phyloP scores from a whole-genome alignment of 192 early-diverging fungal genomes.

The Backusella australiensis region DNA sequence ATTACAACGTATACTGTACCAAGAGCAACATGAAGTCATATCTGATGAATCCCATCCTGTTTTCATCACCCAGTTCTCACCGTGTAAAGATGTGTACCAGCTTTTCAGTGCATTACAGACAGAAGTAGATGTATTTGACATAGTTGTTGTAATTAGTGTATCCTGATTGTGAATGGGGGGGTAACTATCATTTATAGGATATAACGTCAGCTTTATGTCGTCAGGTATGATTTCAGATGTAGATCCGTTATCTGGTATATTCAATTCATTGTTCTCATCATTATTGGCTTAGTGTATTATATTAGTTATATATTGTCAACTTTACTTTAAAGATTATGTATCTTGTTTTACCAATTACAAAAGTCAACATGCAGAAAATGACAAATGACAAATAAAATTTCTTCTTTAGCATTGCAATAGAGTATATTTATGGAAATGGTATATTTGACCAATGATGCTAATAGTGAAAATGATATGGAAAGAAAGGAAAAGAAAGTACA shows the following conservation, averaged over 20 bases:
- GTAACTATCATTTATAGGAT: neutral
- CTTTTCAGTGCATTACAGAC: slow-evolving; percentile 23
- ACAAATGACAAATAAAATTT: neutral
- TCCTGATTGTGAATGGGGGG: neutral
- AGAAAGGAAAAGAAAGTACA: neutral
- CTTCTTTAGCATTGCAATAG: neutral
- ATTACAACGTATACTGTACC: slow-evolving; percentile 27
- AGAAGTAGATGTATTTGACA: neutral
- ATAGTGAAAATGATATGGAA: neutral
- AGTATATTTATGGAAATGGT: neutral
- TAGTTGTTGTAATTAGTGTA: neutral
- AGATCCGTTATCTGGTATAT: neutral
- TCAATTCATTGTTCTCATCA: neutral
- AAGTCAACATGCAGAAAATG: neutral
- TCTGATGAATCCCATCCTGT: slow-evolving; percentile 27
- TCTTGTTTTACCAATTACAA: neutral
- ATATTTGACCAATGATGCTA: neutral
- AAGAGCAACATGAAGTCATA: slow-evolving; percentile 32
- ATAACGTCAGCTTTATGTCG: neutral
- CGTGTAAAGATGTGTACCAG: slow-evolving; percentile 20
- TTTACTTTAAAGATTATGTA: neutral
- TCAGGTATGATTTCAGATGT: neutral
- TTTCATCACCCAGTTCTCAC: slow-evolving; percentile 19
- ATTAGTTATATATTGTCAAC: neutral
- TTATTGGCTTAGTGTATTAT: neutral